Conservation (phyloP, 2,329 filamentous ascomycete genomes). For the Fusarium phyllophilum region DNA sequence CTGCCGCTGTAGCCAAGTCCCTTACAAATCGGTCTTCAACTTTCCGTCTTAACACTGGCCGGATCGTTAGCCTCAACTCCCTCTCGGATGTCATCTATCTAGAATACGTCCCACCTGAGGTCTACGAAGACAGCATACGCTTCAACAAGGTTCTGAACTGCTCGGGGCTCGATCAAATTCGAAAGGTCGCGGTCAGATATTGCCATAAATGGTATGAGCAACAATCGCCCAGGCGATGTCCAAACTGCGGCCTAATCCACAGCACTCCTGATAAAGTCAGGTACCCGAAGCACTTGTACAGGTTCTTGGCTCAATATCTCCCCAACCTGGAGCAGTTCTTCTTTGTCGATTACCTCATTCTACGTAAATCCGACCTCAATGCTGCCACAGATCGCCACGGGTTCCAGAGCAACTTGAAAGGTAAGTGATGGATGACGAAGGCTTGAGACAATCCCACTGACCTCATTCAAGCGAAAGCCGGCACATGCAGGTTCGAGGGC, state of each 20-base stretch:
- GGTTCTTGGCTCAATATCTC: conserved; percentile 55
- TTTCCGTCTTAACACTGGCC: conserved; percentile 42
- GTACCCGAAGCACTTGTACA: conserved; percentile 55
- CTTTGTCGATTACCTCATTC: conserved; percentile 56
- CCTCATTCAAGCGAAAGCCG: background rate
- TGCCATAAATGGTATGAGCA: conserved; percentile 54
- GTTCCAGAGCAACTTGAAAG: background rate
- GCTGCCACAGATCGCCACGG: background rate
- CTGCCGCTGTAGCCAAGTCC: conserved; percentile 33
- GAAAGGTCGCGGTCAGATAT: conserved; percentile 55
- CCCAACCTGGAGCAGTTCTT: conserved; percentile 57
- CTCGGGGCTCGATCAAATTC: conserved; percentile 47
- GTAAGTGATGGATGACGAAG: conserved; percentile 5
- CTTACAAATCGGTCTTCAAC: conserved; percentile 35
- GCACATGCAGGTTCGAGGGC: conserved; percentile 26
- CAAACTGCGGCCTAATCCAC: conserved; percentile 49
- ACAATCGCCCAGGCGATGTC: conserved; percentile 43
- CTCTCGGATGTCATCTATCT: conserved; percentile 48
- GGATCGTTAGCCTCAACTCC: conserved; percentile 45
- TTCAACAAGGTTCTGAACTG: conserved; percentile 45
- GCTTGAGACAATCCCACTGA: conserved; percentile 18
- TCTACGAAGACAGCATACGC: conserved; percentile 43
- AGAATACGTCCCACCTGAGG: conserved; percentile 48
- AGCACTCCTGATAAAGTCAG: conserved; percentile 39
- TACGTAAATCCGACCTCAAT: conserved; percentile 42